Evolutionary conservation across 306 rosid species (phyloP), one percentile per base, ranked within the genome.

Genomic region (Abrus precatorius): DNA sequence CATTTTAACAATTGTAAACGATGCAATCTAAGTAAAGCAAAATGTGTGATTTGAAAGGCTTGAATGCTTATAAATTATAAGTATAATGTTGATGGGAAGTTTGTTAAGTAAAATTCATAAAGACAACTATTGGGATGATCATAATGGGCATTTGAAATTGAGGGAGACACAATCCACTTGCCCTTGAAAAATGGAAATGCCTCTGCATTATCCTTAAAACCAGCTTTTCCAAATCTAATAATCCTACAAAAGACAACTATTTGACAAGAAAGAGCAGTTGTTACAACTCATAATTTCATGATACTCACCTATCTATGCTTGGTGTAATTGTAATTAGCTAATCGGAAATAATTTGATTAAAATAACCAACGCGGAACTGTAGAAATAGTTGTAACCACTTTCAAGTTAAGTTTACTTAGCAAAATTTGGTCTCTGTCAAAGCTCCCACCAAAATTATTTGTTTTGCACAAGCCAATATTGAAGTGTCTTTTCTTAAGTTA

Each of bases 111-210:
- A 89, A 87, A 82, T 78, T 82, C 71, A 79, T 79, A 86, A 67
- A 81, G 83, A 84, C 65, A 86, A 66, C 85, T 78, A 78, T 83
- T 72, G 84, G 44, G 85, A 90, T 79, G 79, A 83, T 89, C 77
- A 83, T 87, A 74, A 89, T 84, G 55, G 43, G 73, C 80, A 81
- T 86, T 90, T 89, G 86, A 85, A 84, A 80, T 87, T 74, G 85
- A 82, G 82, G 96, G 88, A 86, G 92, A 91, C 96, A 87, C 85
- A 88, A 84, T 92, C 91, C 86, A 76, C 77, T 70, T 87, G 92
- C 84, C 84, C 85, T 91, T 93, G 94, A 89, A 91, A 86, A 84
- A 75, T 66, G 49, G 63, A 84, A 88, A 80, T 86, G 79, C 90
- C 86, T 87, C 79, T 86, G 85, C 81, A 80, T 87, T 80, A 85